Base-by-base conservation (phyloP, 768 basidiomycete genomes). In the Lyophyllum shimeji region DNA sequence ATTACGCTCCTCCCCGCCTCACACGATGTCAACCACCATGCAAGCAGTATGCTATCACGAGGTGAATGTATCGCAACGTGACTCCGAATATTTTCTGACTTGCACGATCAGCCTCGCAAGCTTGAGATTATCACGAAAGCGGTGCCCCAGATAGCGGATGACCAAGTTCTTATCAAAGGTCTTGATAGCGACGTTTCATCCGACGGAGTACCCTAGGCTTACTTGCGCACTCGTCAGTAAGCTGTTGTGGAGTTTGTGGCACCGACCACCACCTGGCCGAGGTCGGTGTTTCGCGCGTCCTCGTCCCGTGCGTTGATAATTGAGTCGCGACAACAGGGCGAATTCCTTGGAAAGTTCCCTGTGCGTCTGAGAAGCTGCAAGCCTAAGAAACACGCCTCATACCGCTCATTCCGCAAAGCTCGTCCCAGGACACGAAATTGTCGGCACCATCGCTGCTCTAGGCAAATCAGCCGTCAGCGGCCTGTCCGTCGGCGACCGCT, bases 41-140 rank as follows among this genome's bases (percentile, higher is more conserved):
- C 82, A 83, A 70, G 89, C 89, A 17, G 72, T 90, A 61, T 90
- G 81, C 75, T 92, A 90, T 73, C 79, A 79, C 64, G 77, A 77
- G 59, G 89, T 89, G 61, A 40, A 66, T 33, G 23, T 46, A 47
- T 43, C 29, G 18, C 39, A 21, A 18, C 39, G 7, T 5, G 9
- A 1, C 18, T 51, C n/a, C 9, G 39, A 46, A 44, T 20, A 13
- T 11, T 34, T 46, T 17, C 29, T 39, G 42, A 27, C 55, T 20
- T 15, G 8, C 15, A 44, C 18, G 7, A 23, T 25, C 53, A 81
- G 80, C 76, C 82, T 29, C 71, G 72, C 50, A 67, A 82, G 48
- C 81, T 85, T 50, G 79, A 81, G 56, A 76, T 84, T 57, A 75
- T 78, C 60, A 73, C 71, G 13, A 77, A 80, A 11, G 75, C 81